Evolutionary conservation across 1,284 basidiomycete species (phyloP), one percentile per base, ranked within the genome.

Genomic region (Apiotrichum domesticum): DNA sequence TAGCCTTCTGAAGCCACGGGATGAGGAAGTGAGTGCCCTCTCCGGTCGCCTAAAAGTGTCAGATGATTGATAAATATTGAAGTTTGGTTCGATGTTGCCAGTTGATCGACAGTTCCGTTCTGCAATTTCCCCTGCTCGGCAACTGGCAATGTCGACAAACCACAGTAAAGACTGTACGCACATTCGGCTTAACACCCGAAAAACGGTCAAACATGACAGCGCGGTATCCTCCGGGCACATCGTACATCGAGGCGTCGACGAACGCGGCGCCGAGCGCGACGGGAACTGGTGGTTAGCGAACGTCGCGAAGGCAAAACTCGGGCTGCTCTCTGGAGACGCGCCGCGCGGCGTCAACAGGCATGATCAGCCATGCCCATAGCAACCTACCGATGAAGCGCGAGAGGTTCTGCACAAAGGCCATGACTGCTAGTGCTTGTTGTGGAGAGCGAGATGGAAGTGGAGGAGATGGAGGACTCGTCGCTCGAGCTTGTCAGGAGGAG

Each of bases 161-260:
- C 7, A 29, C 29, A 29, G 29, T 29, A 29, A 29, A 3, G 6
- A 42, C 33, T 15, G 42, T 32, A 67, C 80, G 63, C 63, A 87
- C 90, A 78, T 82, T 78, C 65, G 86, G 82, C 77, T 86, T 86
- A 49, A 98, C 94, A 77, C 96, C 96, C 55, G 87, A 84, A 78
- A 98, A 98, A 69, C 95, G 84, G 79, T 98, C 95, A 78, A 98
- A 98, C 86, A 98, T 93, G 67, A 98, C 95, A 34, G 96, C 95
- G 55, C 90, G 83, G 78, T 87, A 93, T 47, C 94, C 93, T 70
- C 91, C 91, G 14, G 77, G 69, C 61, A 95, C 92, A 81, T 96
- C 92, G 74, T 95, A 96, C 61, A 95, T 80, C 59, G 90, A 87
- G 46, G 88, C 81, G 69, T 92, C 87, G 47, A 86, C 72, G 32